phyloP scores from a whole-genome alignment of 352 stramenopile species.

The Pythium aquatile region DNA sequence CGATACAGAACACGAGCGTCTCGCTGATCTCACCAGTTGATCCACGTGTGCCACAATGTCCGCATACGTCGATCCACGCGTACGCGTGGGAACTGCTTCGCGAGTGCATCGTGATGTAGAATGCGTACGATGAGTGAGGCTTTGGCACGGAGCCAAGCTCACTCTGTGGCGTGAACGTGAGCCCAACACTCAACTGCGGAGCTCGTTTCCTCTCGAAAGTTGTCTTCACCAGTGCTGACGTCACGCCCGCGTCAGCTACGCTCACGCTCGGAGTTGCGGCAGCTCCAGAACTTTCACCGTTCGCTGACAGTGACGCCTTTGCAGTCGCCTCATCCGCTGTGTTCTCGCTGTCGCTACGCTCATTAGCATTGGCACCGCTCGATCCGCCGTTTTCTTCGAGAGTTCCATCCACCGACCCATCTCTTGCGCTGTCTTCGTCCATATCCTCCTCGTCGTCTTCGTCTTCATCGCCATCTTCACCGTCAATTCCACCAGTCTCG shows the following conservation, averaged over 20 bases:
- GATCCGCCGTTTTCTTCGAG: neutral
- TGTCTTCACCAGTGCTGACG: conserved; percentile 17
- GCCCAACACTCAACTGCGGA: neutral
- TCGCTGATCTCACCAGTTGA: conserved; percentile 39
- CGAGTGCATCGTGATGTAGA: conserved; percentile 76
- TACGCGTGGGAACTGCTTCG: conserved; percentile 78
- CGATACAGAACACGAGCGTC: conserved; percentile 91
- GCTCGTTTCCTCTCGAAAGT: conserved; percentile 18
- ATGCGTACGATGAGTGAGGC: conserved; percentile 58
- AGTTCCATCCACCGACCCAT: conserved; percentile 21
- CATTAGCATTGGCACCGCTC: conserved; percentile 7
- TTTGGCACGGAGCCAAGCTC: conserved; percentile 56
- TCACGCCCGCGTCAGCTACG: conserved; percentile 7
- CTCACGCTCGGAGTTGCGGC: neutral
- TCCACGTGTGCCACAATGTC: conserved; percentile 87
- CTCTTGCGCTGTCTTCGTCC: conserved; percentile 18
- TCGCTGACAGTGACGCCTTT: neutral
- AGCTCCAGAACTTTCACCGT: neutral
- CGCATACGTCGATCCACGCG: conserved; percentile 92
- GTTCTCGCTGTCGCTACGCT: neutral
- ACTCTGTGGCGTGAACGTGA: conserved; percentile 48
- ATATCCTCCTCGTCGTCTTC: conserved; percentile 24
- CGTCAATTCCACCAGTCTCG: conserved; percentile 20
- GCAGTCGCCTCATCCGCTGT: neutral
- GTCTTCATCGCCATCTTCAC: conserved; percentile 29